Base-by-base conservation (phyloP, 768 basidiomycete species). In the Hericium rajendrae region DNA sequence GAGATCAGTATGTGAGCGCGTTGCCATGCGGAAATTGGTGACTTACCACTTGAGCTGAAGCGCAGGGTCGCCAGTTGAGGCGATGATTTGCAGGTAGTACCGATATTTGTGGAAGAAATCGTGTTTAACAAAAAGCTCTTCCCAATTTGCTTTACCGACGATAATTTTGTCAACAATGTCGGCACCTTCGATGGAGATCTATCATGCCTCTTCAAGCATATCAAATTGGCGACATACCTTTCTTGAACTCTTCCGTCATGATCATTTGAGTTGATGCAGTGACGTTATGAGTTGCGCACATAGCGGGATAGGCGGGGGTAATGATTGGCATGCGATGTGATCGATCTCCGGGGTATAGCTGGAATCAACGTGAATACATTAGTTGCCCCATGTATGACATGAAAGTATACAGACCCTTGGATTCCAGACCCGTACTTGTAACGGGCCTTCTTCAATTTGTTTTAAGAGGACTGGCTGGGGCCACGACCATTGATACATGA, bases 311-410 rank as follows among this genome's bases (percentile, higher is more conserved):
- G 11, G 97, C 94, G 3, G 97, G 97, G 2, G 97, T 99, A 65
- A 99, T 98, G 66, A 99, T 97, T 12, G 97, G 97, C 97, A 98
- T 98, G 62, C 92, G 82, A 72, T 99, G 97, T n/a, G 90, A 81
- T 57, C 90, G 80, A 70, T 97, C 94, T 59, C 83, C 83, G 4
- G 93, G 93, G 70, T 95, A 97, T 55, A 97, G 70, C 89, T 94
- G 58, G 2, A 6, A 43, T 41, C 24, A n/a, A 52, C 12, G 18
- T 48, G 37, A 41, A 48, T 67, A 15, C 26, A 15, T 13, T 54
- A 38, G 6, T 1, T 32, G 16, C 18, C 18, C 38, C 40, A 16
- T 9, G 16, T n/a, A 10, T 56, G 20, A 38, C 11, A 10, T 2
- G 16, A 26, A 37, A 48, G 41, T 32, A 32, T 1, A 46, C 73